Percentiles rank a stretch among this genome's conserved stretches.
Evolutionary conservation across 305 asterid species (phyloP).

Genomic region (Fraxinus velutina): DNA sequence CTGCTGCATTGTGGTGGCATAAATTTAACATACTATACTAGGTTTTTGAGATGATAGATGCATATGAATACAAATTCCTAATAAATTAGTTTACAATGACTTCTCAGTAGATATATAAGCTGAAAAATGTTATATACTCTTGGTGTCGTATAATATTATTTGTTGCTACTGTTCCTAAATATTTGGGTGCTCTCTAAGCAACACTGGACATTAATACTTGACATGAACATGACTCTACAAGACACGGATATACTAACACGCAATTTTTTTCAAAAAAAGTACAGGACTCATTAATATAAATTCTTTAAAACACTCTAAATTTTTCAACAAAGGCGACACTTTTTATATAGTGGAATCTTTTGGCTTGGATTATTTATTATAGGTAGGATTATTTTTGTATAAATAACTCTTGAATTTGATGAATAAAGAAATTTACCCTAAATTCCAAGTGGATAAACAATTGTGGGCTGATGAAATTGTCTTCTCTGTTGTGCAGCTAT

Average conservation of each 20-base stretch:
- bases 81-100: slow-evolving; percentile 5
- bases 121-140: not conserved
- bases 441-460: not conserved
- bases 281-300: not conserved
- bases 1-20: slow-evolving; percentile 1
- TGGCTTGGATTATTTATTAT: not conserved
- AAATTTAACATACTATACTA: not conserved
- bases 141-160: not conserved
- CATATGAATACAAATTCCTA: not conserved
- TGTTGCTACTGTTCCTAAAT: not conserved
- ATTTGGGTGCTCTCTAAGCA: not conserved
- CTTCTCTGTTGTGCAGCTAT: slow-evolving; percentile 51
- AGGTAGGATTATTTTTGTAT: not conserved
- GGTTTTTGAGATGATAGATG: slow-evolving; percentile 7
- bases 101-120: not conserved
- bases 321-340: not conserved
- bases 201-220: not conserved
- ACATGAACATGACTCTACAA: not conserved
- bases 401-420: not conserved
- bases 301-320: not conserved
- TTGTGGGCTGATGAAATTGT: slow-evolving; percentile 20
- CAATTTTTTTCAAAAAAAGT: not conserved
- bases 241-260: not conserved
- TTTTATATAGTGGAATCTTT: not conserved
- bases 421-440: not conserved